phyloP scores from a whole-genome alignment of 176 grass and related monocot genomes.

The Aegilops tauschii region DNA sequence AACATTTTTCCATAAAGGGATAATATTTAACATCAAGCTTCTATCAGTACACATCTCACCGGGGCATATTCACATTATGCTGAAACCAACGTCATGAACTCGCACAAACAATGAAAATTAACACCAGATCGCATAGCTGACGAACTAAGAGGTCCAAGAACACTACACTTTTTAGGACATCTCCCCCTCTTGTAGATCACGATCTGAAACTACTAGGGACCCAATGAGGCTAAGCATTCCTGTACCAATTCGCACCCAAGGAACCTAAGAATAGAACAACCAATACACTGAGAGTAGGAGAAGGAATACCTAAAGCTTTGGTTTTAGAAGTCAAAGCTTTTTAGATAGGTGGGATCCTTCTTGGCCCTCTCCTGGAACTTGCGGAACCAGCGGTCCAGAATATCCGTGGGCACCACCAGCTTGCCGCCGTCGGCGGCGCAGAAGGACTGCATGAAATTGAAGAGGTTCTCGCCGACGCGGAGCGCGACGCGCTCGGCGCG shows the following conservation, averaged over 20 bases:
- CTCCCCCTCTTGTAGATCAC: background rate
- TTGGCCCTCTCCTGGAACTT: slow-evolving; percentile 95
- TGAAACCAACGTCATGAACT: background rate
- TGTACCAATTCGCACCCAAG: background rate
- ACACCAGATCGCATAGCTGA: background rate
- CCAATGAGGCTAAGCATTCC: background rate
- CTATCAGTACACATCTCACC: background rate
- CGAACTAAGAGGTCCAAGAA: background rate
- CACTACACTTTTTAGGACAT: background rate
- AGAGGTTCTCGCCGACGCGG: slow-evolving; percentile 87
- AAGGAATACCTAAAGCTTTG: slow-evolving; percentile 28
- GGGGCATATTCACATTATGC: background rate
- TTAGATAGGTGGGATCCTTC: slow-evolving; percentile 78
- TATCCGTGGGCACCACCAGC: slow-evolving; percentile 87
- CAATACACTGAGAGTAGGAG: background rate
- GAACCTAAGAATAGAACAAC: background rate
- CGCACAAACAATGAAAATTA: background rate
- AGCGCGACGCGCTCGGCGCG: slow-evolving; percentile 76
- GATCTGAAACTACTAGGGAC: background rate
- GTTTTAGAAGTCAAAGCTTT: slow-evolving; percentile 74
- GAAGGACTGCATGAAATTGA: slow-evolving; percentile 98
- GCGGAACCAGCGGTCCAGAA: slow-evolving; percentile 86
- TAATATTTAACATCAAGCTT: background rate
- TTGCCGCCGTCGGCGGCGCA: slow-evolving; percentile 82
- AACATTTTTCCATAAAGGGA: background rate